Evolutionary conservation across 495 filamentous ascomycete genomes (phyloP), one percentile per base, ranked within the genome.

Genomic region (Aspergillus kassunensis): DNA sequence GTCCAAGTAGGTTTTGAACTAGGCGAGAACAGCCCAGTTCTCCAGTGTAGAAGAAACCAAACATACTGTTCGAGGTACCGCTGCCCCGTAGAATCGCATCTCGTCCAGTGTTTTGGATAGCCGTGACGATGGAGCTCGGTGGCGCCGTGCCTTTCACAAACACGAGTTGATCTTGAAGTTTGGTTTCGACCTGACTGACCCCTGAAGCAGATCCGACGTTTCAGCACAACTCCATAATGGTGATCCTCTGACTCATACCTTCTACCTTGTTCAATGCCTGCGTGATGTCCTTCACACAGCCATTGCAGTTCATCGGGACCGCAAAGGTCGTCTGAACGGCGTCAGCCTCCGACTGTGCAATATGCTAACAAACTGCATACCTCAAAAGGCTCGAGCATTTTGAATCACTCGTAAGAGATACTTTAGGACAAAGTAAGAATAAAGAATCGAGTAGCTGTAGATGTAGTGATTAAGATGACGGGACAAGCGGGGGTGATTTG

Each of bases 71-170:
- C 56, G 90, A 82, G 41, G 78, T 77, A 40, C 93, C 93, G 42
- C 87, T 90, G 23, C 93, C 93, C 53, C 93, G 86, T 44, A 98
- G 75, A 62, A 98, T 96, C 39, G 93, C 93, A 78, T 96, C 90
- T 29, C 91, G 81, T 42, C 93, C 93, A 0, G 92, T 97, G 20
- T 76, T 74, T 70, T 97, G 86, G 57, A 98, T 97, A 5, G 91
- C 85, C 39, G 83, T 68, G 8, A 96, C 90, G 48, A 98, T 95
- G 19, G 84, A 81, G 40, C 91, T 96, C 8, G 93, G 93, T 15
- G 93, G 77, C 34, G 88, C 89, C 72, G 74, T 79, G 57, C 70
- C 68, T 48, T 68, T 69, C 25, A 75, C 69, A 40, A 74, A 74
- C 8, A 80, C 64, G 6, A 78, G 62, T 54, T 77, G 73, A 15